Conservation (phyloP, 306 rosid species). For the Vigna unguiculata region DNA sequence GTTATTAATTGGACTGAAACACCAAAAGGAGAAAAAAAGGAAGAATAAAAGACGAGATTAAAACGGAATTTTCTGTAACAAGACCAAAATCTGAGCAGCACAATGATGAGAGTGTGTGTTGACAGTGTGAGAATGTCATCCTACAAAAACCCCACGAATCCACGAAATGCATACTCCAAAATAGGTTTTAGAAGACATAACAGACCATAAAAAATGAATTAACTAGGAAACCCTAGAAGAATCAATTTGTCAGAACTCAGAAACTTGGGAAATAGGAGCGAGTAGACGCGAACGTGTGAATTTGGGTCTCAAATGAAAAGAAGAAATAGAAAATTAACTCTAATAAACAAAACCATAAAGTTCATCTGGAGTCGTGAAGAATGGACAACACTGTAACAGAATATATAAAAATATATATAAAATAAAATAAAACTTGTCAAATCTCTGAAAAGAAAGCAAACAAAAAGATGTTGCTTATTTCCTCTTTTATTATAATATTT, state of each 20-base stretch:
- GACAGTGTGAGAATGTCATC: slow-evolving; percentile 29
- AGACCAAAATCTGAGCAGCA: slow-evolving; percentile 20
- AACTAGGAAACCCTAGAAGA: slow-evolving; percentile 56
- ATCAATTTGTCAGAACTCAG: slow-evolving; percentile 50
- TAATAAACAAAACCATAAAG: slow-evolving; percentile 11
- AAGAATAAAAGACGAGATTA: not conserved
- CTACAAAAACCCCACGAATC: slow-evolving; percentile 41
- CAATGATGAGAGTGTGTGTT: slow-evolving; percentile 46
- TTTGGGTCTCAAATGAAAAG: slow-evolving; percentile 21
- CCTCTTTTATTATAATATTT: not conserved
- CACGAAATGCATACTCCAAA: not conserved
- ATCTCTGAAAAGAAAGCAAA: slow-evolving; percentile 17
- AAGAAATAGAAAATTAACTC: not conserved
- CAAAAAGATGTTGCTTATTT: not conserved
- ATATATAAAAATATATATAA: not conserved
- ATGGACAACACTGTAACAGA: slow-evolving; percentile 10
- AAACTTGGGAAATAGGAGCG: slow-evolving; percentile 41
- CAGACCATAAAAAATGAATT: slow-evolving; percentile 16
- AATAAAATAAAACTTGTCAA: slow-evolving; percentile 6
- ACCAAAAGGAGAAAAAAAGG: not conserved
- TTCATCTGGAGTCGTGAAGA: slow-evolving; percentile 26
- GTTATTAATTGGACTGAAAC: slow-evolving; percentile 4
- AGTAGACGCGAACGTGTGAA: slow-evolving; percentile 40
- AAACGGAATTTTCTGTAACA: slow-evolving; percentile 27
- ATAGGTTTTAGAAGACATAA: slow-evolving; percentile 17